Evolutionary conservation across 148 eudicot genomes (phyloP).

Genomic region (Hydrangea macrophylla): DNA sequence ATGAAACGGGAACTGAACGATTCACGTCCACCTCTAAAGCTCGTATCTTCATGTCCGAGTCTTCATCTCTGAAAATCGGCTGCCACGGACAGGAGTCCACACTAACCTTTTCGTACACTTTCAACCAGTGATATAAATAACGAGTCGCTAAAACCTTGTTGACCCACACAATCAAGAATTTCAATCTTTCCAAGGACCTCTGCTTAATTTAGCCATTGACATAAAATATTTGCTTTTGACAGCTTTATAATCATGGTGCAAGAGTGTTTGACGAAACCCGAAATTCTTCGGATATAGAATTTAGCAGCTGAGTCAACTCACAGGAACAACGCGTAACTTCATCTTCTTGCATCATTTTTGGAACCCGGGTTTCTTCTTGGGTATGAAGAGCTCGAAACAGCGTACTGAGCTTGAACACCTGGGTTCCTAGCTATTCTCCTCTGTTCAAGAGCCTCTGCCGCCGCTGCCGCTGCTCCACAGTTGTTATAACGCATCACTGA

Average conservation of each 20-base stretch:
- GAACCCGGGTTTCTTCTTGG: constrained; percentile 60
- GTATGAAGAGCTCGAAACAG: constrained; percentile 58
- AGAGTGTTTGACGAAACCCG: not conserved
- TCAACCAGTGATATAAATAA: not conserved
- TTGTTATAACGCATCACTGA: constrained; percentile 64
- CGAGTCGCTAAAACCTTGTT: not conserved
- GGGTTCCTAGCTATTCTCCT: constrained; percentile 58
- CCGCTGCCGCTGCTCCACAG: constrained; percentile 52
- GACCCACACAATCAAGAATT: not conserved
- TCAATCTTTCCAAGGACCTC: not conserved
- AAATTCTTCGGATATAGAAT: not conserved
- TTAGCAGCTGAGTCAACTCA: not conserved
- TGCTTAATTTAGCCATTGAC: not conserved
- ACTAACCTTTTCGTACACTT: not conserved
- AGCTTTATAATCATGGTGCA: too few species aligned
- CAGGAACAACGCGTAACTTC: not conserved
- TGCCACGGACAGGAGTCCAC: not conserved
- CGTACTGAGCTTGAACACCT: constrained; percentile 55
- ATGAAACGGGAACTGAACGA: not conserved
- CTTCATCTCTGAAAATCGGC: not conserved
- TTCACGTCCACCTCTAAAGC: not conserved
- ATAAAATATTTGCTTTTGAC: not conserved
- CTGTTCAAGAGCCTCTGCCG: constrained; percentile 59
- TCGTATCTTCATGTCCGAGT: not conserved
- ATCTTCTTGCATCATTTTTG: constrained; percentile 66